Evolutionary conservation across 1,284 basidiomycete genomes (phyloP).

Genomic region (Puccinia coronata): DNA sequence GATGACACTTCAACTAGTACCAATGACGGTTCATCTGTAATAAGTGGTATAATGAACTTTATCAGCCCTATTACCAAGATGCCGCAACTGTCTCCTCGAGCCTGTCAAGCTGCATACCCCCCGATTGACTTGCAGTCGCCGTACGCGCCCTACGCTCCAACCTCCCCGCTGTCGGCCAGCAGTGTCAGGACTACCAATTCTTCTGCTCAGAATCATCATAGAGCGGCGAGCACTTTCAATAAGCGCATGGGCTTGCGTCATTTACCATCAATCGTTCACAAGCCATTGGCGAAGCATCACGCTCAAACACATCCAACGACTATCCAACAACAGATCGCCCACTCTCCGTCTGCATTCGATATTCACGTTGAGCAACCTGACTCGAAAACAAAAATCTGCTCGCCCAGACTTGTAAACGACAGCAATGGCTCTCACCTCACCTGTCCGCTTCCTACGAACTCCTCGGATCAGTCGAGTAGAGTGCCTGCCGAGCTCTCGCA

Average conservation of each 20-base stretch:
- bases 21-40: neutral
- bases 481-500: neutral
- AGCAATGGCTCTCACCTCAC: neutral
- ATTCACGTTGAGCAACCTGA: neutral
- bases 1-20: slow-evolving; percentile 17
- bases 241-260: slow-evolving; percentile 17
- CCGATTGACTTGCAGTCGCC: slow-evolving; percentile 38
- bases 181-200: neutral
- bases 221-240: neutral
- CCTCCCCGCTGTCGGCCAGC: slow-evolving; percentile 19
- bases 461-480: neutral
- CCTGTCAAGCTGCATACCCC: slow-evolving; percentile 32
- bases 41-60: neutral
- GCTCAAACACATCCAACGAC: neutral
- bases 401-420: neutral
- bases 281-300: neutral
- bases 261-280: neutral
- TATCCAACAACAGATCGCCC: neutral
- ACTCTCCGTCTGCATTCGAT: neutral
- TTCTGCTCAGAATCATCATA: neutral
- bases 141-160: slow-evolving; percentile 38
- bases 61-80: neutral
- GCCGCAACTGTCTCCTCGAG: slow-evolving; percentile 8
- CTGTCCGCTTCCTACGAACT: neutral
- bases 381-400: neutral